These are phyloP conservation scores for Entomortierella chlamydospora DNA, from an alignment of 192 early-diverging fungal species.

Conservation along the genomic window DNA sequence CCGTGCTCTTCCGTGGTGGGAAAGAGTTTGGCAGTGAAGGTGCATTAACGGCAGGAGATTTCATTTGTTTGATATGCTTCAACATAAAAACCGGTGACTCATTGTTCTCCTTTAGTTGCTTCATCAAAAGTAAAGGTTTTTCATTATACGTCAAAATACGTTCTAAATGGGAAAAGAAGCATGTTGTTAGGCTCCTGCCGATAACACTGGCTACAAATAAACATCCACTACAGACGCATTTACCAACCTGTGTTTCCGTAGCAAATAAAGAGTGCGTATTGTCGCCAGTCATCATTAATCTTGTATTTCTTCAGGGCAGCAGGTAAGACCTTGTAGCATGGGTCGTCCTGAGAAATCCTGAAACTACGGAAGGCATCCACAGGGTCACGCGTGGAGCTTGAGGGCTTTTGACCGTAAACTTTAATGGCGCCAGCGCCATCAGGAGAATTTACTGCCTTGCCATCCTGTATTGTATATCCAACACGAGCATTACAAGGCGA, in stretches of 20 bases:
- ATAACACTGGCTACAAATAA: no score
- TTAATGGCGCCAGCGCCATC: constrained; percentile 74
- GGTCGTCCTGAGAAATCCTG: constrained; percentile 83
- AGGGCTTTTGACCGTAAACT: constrained; percentile 84
- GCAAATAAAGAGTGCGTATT: constrained; percentile 87
- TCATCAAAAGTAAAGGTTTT: constrained; percentile 77
- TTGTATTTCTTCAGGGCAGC: constrained; percentile 93
- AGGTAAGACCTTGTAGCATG: constrained; percentile 86
- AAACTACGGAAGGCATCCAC: constrained; percentile 88
- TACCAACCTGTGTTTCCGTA: constrained; percentile 73
- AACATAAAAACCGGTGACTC: constrained; percentile 80
- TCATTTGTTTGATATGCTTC: constrained; percentile 68
- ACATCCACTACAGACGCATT: no score
- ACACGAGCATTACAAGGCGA: no score
- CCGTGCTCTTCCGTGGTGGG: constrained; percentile 46
- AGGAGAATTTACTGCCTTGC: constrained; percentile 28
- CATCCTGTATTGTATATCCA: constrained; percentile 15
- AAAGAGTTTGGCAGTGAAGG: constrained; percentile 28
- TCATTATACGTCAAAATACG: constrained; percentile 81
- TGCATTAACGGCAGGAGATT: constrained; percentile 53
- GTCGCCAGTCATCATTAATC: constrained; percentile 85
- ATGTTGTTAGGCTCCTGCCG: neutral
- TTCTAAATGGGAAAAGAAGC: constrained; percentile 52
- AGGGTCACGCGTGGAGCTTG: constrained; percentile 45
- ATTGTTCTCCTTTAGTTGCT: constrained; percentile 78